Base-by-base conservation (phyloP, 1,284 basidiomycete genomes). In the Porodaedalea pini region DNA sequence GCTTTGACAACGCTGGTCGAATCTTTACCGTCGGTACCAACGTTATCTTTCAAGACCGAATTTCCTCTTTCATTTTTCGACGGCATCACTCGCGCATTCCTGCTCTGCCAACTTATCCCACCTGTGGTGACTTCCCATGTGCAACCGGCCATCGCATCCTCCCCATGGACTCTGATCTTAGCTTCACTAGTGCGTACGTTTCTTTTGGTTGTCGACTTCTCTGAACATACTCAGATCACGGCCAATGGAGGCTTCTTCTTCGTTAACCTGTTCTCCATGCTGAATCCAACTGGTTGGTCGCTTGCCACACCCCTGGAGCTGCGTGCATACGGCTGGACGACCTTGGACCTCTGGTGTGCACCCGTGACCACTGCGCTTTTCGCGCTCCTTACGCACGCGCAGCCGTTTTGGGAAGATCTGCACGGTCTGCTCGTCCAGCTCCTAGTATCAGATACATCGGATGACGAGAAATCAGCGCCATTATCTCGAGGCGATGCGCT, bases 201-300 rank as follows among this genome's bases (percentile, higher is more conserved):
- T 41, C 31, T 47, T 29, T 1, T 37, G 44, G 10, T 17, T 10
- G 25, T 48, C 25, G 13, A 21, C 41, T 23, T 19, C 32, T 27
- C 23, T 34, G 27, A 51, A 59, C 21, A 19, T 51, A 44, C 11
- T 27, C 51, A 50, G 62, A 50, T 54, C 45, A 57, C 43, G 32
- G 81, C 88, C 39, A 90, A 90, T 66, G 81, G 78, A 4, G 88
- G 88, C 8, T 88, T 88, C 73, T 86, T 90, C 74, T 63, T 88
- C 63, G 76, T 78, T 31, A 86, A 85, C 71, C 68, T 85, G 51
- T 76, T 85, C 68, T 87, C 86, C 36, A 80, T 89, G 70, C 75
- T 89, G 49, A 75, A 82, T 54, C 88, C 88, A 0, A 82, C 81
- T 13, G 72, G 84, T 0, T 72, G 88, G 58, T 64, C 79, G 5